phyloP scores from a whole-genome alignment of 345 rosid genomes.

The Balakata baccata region DNA sequence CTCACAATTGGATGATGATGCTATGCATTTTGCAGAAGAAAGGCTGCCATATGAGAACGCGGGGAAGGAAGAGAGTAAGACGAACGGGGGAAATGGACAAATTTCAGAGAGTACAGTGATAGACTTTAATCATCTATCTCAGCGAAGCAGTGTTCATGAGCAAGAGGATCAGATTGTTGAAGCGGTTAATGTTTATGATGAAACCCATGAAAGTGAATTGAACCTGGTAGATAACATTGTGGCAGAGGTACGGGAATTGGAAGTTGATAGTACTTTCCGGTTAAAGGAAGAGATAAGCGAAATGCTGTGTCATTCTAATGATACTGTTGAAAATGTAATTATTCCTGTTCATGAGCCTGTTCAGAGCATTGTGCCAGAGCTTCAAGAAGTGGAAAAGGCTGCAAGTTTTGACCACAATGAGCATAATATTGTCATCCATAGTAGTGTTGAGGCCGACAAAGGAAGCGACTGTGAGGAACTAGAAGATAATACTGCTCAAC shows the following conservation, averaged over 20 bases:
- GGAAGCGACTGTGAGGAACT: slow-evolving; percentile 15
- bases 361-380: neutral
- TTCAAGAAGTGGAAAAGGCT: slow-evolving; percentile 10
- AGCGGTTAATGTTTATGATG: neutral
- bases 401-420: slow-evolving; percentile 4
- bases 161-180: neutral
- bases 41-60: slow-evolving; percentile 11
- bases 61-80: slow-evolving; percentile 6
- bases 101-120: neutral
- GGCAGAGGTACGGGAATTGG: slow-evolving; percentile 13
- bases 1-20: slow-evolving; percentile 18
- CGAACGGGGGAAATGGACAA: neutral
- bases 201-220: neutral
- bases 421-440: slow-evolving; percentile 5
- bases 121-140: slow-evolving; percentile 5
- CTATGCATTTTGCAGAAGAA: slow-evolving; percentile 21
- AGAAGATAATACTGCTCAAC: slow-evolving; percentile 23
- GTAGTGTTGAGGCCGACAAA: slow-evolving; percentile 8
- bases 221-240: neutral
- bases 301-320: neutral
- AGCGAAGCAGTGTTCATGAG: neutral
- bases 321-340: neutral
- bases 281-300: neutral
- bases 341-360: no score
- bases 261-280: slow-evolving; percentile 13